Evolutionary conservation across 1,139 yeast genomes (phyloP), one percentile per base, ranked within the genome.

Genomic region (Kodamaea suecica): DNA sequence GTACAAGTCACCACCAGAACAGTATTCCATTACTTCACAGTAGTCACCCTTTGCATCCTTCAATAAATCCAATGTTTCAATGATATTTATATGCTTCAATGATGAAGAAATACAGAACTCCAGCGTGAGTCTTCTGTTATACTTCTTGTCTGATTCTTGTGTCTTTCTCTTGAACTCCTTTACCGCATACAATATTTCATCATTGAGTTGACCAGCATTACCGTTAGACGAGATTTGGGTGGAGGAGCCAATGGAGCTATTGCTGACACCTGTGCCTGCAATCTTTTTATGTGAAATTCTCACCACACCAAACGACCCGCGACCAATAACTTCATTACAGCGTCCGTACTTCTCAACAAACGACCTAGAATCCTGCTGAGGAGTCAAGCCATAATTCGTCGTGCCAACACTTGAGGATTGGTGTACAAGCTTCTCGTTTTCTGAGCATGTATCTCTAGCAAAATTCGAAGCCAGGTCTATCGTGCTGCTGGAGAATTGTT

Each of bases 1-100:
- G 59, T 85, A 92, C 41, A 92, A 66, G 57, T 92, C 97, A 36
- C 98, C 98, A 25, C 97, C 97, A 1, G 90, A 76, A 57, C 97
- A 92, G 52, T 78, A 92, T 63, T 92, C 97, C 96, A 92, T 87
- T 32, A 92, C 97, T 62, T 88, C 96, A 57, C 95, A 88, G 58
- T 84, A 92, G 48, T 85, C 95, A 25, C 95, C 95, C 49, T 85
- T 84, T 15, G 90, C 86, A 59, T 90, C 97, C 57, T 84, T 85
- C 59, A 90, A 71, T 36, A 92, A 65, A 57, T 92, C 98, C 42
- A 85, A 71, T 1, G 96, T 87, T 48, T 80, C 83, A 40, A 90
- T 87, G 52, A 92, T 88, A 45, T 70, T 69, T 26, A 56, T 44
- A 43, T 70, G 69, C 41, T 70, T 69, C 33, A 70, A 55, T n/a